These are phyloP conservation scores for Oryza longistaminata DNA, from an alignment of 176 grass and related monocot species.

Conservation along the genomic window DNA sequence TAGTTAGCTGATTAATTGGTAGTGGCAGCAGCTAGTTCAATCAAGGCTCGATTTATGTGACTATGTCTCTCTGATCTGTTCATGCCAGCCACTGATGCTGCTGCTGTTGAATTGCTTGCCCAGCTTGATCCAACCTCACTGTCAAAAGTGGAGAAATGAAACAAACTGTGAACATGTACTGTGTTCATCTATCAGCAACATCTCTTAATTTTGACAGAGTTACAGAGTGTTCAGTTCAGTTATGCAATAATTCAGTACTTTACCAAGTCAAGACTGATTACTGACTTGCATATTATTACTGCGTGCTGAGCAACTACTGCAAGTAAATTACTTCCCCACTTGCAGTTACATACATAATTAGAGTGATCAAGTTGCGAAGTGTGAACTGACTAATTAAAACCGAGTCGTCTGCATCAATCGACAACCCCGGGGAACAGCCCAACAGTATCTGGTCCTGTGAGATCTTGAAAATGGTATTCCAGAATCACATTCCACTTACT, in stretches of 20 bases:
- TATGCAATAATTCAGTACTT: not conserved
- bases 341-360: not conserved
- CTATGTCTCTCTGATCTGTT: not conserved
- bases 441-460: not conserved
- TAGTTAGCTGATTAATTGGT: not conserved
- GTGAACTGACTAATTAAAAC: not conserved
- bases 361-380: not conserved
- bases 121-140: not conserved
- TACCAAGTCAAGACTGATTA: not conserved
- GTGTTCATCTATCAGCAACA: not conserved
- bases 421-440: not conserved
- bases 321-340: not conserved
- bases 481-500: not conserved
- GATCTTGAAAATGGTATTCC: not conserved
- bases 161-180: not conserved
- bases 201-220: not conserved
- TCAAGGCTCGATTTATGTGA: not conserved
- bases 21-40: not conserved
- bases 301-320: not conserved
- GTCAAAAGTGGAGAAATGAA: not conserved
- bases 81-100: not conserved
- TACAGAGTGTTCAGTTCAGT: not conserved
- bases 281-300: not conserved
- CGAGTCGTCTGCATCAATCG: not conserved
- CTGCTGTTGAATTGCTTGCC: not conserved